phyloP scores from a whole-genome alignment of 345 rosid species.

The rapeseed (Brassica napus) region DNA sequence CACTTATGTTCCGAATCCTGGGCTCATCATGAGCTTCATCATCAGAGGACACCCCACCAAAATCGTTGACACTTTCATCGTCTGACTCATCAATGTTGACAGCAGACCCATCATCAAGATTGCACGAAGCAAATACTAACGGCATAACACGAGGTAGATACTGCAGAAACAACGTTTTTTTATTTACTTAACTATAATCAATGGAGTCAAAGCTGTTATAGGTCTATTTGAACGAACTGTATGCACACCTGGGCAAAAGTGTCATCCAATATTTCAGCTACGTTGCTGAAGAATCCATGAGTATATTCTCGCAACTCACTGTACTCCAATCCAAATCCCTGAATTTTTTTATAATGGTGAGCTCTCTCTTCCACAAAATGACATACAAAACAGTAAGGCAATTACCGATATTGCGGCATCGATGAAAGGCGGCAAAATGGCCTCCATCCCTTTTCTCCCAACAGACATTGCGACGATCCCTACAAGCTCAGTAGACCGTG shows the following conservation, averaged over 20 bases:
- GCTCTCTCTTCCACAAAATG: conserved; percentile 7
- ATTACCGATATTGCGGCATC: conserved; percentile 95
- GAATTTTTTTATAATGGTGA: conserved; percentile 27
- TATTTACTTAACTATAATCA: neutral
- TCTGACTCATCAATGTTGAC: conserved; percentile 89
- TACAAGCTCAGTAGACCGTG: conserved; percentile 98
- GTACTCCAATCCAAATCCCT: conserved; percentile 93
- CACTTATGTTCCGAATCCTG: conserved; percentile 88
- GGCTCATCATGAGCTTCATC: conserved; percentile 99
- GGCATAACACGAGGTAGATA: conserved; percentile 93
- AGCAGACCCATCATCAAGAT: conserved; percentile 99
- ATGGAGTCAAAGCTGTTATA: conserved; percentile 40
- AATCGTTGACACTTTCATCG: conserved; percentile 62
- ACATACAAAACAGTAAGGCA: conserved; percentile 22
- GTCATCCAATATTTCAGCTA: conserved; percentile 93
- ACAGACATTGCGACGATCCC: conserved; percentile 98
- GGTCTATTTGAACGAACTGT: conserved; percentile 20
- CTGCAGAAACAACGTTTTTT: conserved; percentile 45
- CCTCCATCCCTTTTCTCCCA: conserved; percentile 81
- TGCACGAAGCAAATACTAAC: conserved; percentile 84
- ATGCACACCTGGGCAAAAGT: conserved; percentile 70
- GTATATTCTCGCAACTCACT: conserved; percentile 98
- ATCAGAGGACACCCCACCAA: conserved; percentile 96
- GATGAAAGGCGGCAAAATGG: conserved; percentile 79
- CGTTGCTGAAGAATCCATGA: conserved; percentile 97